Conservation (phyloP, 768 basidiomycete genomes). For the Panaeolus papilionaceus region DNA sequence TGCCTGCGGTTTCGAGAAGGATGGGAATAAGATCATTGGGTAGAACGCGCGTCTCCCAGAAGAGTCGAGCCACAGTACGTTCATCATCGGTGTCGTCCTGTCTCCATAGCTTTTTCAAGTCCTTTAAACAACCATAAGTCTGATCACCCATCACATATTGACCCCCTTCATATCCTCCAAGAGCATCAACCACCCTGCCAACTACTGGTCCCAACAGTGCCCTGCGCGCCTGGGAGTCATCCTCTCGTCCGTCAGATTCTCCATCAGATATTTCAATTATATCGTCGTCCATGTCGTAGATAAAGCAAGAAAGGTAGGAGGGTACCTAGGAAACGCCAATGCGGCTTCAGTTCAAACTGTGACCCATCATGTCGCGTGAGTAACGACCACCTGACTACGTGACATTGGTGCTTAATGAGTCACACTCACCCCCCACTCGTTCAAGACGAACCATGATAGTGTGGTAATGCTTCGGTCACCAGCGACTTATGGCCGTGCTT, state of each 20-base stretch:
- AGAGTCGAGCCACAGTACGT: constrained; percentile 91
- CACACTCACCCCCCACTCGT: not conserved
- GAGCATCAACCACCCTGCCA: constrained; percentile 76
- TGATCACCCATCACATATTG: constrained; percentile 83
- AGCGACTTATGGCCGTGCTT: too few species aligned
- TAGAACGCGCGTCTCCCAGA: constrained; percentile 87
- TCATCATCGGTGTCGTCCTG: constrained; percentile 98
- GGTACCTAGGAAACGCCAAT: not conserved
- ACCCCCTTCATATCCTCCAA: constrained; percentile 75
- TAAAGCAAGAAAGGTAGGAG: not conserved
- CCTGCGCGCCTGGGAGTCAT: constrained; percentile 45
- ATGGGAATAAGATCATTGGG: constrained; percentile 90
- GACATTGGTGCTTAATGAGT: not conserved
- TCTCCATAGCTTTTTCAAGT: constrained; percentile 94
- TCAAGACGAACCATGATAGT: too few species aligned
- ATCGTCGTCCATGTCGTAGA: constrained; percentile 29
- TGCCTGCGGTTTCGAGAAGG: constrained; percentile 79
- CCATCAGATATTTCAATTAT: constrained; percentile 44
- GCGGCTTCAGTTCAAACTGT: not conserved
- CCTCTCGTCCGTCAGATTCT: constrained; percentile 34
- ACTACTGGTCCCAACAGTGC: constrained; percentile 71
- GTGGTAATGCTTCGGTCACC: too few species aligned
- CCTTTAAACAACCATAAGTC: constrained; percentile 84
- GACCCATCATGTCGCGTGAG: not conserved
- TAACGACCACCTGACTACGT: not conserved